Base-by-base conservation (phyloP, 305 asterid species). In the Fraxinus ornus region DNA sequence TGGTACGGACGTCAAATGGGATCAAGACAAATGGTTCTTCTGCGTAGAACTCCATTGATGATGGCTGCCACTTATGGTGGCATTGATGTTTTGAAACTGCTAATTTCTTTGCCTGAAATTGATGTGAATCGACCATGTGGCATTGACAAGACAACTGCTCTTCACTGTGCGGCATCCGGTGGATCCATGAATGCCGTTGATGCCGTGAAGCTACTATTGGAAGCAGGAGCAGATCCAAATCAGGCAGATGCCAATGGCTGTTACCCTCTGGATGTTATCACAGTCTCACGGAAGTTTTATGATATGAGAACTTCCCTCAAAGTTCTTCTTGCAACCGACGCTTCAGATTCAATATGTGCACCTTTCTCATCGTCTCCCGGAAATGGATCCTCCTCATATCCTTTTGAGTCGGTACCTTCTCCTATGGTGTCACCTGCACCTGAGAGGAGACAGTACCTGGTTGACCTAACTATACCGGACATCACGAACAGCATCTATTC, bases 1-100 rank as follows among this genome's bases (percentile, higher is more conserved):
- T 94, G 98, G 98, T 94, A 94, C 52, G 94, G 94, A 8, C 94
- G 97, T n/a, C 91, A 89, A 83, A 93, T 88, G 36, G 97, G 95
- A 85, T 90, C 97, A 9, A 90, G 84, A 66, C 90, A 91, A 80
- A 92, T 95, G 96, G 93, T 88, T 79, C 89, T 90, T 21, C 94
- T 92, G 81, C 92, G 80, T 70, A 86, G 97, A 87, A 95, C 97
- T 68, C 97, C 98, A 1, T 86, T 93, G 82, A 90, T 94, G 97
- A 92, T 94, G 74, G 97, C 98, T 62, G 91, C 97, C 49, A 92
- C 91, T n/a, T 94, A 90, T 78, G 98, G 98, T 17, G 92, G 96
- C 82, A 36, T 90, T 4, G 97, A 92, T 83, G 91, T 92, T 68
- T 75, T 94, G 79, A 87, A 90, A 82, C 82, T 89, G 79, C 87